Conservation (phyloP, 371 early-diverging fungal genomes). For the Apophysomyces variabilis region DNA sequence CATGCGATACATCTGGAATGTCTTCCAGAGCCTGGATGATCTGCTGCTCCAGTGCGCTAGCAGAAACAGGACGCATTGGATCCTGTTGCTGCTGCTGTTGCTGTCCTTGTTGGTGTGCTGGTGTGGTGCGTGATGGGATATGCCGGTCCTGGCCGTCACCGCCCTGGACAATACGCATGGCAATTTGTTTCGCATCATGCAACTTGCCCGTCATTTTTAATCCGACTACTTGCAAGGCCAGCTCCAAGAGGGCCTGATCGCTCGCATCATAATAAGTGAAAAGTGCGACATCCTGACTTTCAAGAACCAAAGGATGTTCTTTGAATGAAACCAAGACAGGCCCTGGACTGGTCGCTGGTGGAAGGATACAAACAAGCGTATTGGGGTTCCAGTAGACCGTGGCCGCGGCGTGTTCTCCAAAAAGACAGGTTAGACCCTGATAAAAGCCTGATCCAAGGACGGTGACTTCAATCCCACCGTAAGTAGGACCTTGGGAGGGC, state of each 20-base stretch:
- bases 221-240: constrained; percentile 84
- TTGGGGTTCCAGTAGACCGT: constrained; percentile 74
- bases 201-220: constrained; percentile 78
- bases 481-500: constrained; percentile 79
- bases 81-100: constrained; percentile 1
- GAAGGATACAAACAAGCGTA: constrained; percentile 79
- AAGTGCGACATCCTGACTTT: constrained; percentile 57
- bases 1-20: constrained; percentile 16
- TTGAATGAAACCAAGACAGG: constrained; percentile 75
- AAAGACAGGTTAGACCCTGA: constrained; percentile 70
- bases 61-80: background rate
- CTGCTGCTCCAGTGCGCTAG: constrained; percentile 11
- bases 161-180: constrained; percentile 70
- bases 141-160: background rate
- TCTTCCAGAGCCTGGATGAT: constrained; percentile 20
- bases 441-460: constrained; percentile 77
- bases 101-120: no score
- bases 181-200: constrained; percentile 70
- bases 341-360: constrained; percentile 74
- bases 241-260: constrained; percentile 80
- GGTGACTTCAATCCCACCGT: constrained; percentile 80
- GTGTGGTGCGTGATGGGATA: background rate
- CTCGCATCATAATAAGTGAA: constrained; percentile 74
- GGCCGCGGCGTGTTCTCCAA: constrained; percentile 74
- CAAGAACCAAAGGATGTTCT: constrained; percentile 45